Evolutionary conservation across 2,329 filamentous ascomycete species (phyloP).

Genomic region (Colletotrichum simmondsii): DNA sequence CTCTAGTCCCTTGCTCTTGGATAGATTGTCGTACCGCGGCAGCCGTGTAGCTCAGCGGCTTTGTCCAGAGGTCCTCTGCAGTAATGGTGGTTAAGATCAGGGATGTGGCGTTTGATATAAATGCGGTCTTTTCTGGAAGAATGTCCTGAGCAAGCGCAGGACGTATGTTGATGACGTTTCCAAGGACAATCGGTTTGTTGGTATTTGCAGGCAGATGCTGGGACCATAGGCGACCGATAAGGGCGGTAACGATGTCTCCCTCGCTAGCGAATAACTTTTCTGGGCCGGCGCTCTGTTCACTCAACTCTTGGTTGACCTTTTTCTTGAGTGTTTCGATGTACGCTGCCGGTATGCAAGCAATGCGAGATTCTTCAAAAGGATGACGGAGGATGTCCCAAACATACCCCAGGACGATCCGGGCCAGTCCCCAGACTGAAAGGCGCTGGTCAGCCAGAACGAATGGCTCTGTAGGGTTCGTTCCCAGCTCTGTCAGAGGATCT

Average conservation of each 20-base stretch:
- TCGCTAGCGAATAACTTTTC: constrained; percentile 52
- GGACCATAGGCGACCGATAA: constrained; percentile 42
- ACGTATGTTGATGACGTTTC: constrained; percentile 22
- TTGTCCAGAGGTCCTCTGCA: constrained; percentile 28
- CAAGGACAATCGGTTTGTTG: constrained; percentile 36
- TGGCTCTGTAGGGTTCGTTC: not conserved
- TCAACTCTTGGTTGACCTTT: constrained; percentile 24
- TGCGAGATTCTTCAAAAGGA: not conserved
- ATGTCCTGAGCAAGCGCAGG: not conserved
- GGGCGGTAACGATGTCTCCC: constrained; percentile 54
- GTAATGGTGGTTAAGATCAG: constrained; percentile 34
- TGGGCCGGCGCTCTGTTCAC: not conserved
- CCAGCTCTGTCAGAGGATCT: constrained; percentile 45
- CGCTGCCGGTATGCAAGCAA: not conserved
- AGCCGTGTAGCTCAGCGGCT: constrained; percentile 42
- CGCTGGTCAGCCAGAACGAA: not conserved
- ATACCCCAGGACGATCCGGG: not conserved
- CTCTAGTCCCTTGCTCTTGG: constrained; percentile 44
- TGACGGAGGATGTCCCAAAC: not conserved
- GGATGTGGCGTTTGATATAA: constrained; percentile 6
- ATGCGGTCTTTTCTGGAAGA: not conserved
- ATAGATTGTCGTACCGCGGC: constrained; percentile 44
- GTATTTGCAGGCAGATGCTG: constrained; percentile 19
- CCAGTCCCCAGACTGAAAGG: not conserved
- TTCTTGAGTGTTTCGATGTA: constrained; percentile 36